phyloP scores from a whole-genome alignment of 768 basidiomycete species.

The Tubosaeta sp. region DNA sequence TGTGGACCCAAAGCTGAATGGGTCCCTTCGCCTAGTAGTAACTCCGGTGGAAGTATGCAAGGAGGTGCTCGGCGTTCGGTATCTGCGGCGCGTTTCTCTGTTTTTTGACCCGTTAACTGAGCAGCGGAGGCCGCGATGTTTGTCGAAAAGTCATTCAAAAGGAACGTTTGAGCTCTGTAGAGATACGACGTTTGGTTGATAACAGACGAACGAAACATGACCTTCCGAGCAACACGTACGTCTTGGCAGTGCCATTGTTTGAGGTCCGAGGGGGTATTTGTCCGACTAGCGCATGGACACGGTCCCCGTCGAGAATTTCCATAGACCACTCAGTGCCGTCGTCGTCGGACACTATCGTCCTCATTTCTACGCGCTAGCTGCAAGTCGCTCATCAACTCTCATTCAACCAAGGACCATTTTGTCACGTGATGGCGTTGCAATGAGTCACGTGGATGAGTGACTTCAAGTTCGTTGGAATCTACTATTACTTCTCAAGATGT shows the following conservation, averaged over 20 bases:
- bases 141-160: slow-evolving; percentile 13
- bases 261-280: slow-evolving; percentile 18
- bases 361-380: slow-evolving; percentile 14
- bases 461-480: neutral
- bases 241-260: neutral
- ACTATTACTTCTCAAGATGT: too few relatives aligned
- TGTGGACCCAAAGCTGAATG: neutral
- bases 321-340: slow-evolving; percentile 28
- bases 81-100: neutral
- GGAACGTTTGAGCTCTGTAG: slow-evolving; percentile 19
- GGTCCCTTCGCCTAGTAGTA: neutral
- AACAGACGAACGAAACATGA: slow-evolving; percentile 9
- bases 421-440: slow-evolving; percentile 17
- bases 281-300: slow-evolving; percentile 7
- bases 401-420: neutral
- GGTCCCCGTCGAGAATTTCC: slow-evolving; percentile 27
- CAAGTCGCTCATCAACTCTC: neutral
- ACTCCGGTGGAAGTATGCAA: neutral
- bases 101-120: neutral
- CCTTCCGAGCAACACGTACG: slow-evolving; percentile 14
- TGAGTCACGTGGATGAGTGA: neutral
- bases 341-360: slow-evolving; percentile 10
- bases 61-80: neutral
- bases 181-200: slow-evolving; percentile 3
- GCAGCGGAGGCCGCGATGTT: neutral